Evolutionary conservation across 108 stramenopile species (phyloP).

Genomic region (Fragilariopsis cylindrus): DNA sequence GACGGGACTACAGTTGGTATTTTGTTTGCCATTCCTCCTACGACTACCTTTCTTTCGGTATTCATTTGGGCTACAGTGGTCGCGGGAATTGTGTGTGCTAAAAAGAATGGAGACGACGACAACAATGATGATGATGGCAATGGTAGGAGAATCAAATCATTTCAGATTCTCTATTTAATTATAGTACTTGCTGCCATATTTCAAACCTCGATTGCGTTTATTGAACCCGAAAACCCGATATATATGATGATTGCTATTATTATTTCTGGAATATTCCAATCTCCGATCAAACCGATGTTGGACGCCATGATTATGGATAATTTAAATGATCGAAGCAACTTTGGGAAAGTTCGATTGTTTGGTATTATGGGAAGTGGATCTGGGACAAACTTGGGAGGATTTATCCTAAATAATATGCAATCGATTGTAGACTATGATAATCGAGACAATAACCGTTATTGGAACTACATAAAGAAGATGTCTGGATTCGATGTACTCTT

Average conservation of each 20-base stretch:
- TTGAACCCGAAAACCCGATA: conserved; percentile 36
- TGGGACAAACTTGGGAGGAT: conserved; percentile 67
- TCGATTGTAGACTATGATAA: neutral
- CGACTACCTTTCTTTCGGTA: conserved; percentile 88
- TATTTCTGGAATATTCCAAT: conserved; percentile 85
- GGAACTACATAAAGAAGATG: neutral
- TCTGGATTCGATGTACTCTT: conserved; percentile 14
- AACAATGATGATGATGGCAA: neutral
- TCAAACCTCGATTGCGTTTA: conserved; percentile 61
- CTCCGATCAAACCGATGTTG: conserved; percentile 89
- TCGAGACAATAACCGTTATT: neutral
- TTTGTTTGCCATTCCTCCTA: conserved; percentile 89
- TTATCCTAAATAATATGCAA: neutral
- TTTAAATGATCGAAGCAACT: conserved; percentile 63
- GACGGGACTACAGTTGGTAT: conserved; percentile 78
- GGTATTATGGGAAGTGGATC: conserved; percentile 95
- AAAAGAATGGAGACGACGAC: neutral
- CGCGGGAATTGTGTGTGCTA: neutral
- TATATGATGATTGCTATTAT: conserved; percentile 71
- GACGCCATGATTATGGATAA: conserved; percentile 87
- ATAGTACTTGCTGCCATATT: conserved; percentile 73
- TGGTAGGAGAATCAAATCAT: neutral
- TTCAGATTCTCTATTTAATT: conserved; percentile 51
- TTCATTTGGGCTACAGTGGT: conserved; percentile 84
- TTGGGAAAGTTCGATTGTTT: conserved; percentile 90